Conservation (phyloP, 2,329 filamentous ascomycete species). For the Claviceps digitariae region DNA sequence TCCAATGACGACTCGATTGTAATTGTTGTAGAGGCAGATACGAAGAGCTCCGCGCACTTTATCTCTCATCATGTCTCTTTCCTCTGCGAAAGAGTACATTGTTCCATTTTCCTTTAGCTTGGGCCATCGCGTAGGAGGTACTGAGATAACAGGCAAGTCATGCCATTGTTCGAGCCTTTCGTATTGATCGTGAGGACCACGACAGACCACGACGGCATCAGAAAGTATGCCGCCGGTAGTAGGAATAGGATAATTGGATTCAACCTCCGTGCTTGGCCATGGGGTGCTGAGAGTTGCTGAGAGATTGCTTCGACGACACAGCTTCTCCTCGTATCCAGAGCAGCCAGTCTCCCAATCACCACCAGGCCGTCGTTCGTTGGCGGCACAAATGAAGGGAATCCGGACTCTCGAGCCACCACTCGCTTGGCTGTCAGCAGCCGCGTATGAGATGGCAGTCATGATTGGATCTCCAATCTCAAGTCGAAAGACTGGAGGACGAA, state of each 20-base stretch:
- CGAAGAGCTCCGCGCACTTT: conserved; percentile 59
- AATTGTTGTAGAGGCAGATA: conserved; percentile 50
- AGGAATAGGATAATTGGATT: conserved; percentile 57
- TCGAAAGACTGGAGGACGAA: conserved; percentile 31
- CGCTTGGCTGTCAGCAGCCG: conserved; percentile 23
- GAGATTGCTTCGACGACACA: conserved; percentile 62
- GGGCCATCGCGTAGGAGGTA: conserved; percentile 58
- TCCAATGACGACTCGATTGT: conserved; percentile 45
- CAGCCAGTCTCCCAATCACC: conserved; percentile 65
- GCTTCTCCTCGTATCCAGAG: conserved; percentile 44
- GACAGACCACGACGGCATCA: conserved; percentile 57
- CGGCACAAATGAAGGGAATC: conserved; percentile 57
- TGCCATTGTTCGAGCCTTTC: conserved; percentile 40
- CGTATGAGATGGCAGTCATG: conserved; percentile 46
- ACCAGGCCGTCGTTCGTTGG: conserved; percentile 62
- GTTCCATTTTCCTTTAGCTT: conserved; percentile 55
- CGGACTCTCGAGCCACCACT: conserved; percentile 22
- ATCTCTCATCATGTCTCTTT: conserved; percentile 57
- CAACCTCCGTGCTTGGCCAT: conserved; percentile 30
- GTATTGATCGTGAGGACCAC: conserved; percentile 55
- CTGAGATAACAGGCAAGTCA: conserved; percentile 57
- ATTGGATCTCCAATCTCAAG: conserved; percentile 46
- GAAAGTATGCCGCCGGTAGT: conserved; percentile 58
- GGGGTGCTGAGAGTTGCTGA: conserved; percentile 54
- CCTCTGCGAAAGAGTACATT: conserved; percentile 58